Evolutionary conservation across 495 filamentous ascomycete genomes (phyloP).

Genomic region (Hyphodiscus hymeniophilus): DNA sequence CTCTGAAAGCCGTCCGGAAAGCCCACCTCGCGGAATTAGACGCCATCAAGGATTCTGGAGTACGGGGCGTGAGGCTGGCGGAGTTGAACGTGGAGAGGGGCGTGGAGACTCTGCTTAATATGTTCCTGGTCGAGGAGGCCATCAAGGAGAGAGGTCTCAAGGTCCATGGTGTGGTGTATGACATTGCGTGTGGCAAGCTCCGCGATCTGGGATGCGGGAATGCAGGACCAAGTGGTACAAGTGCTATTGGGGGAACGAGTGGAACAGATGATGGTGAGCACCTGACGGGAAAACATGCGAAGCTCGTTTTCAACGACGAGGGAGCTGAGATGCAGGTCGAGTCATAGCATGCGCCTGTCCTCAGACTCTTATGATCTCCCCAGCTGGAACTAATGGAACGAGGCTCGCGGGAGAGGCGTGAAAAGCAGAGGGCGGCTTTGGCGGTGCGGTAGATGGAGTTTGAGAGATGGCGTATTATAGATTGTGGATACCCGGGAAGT

Average conservation of each 20-base stretch:
- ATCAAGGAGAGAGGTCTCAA: constrained; percentile 59
- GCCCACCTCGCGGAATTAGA: constrained; percentile 47
- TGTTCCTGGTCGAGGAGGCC: constrained; percentile 51
- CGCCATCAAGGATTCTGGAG: constrained; percentile 36
- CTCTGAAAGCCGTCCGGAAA: constrained; percentile 53
- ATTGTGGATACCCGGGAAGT: too few species aligned
- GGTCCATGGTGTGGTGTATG: constrained; percentile 67
- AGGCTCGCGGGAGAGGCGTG: background rate
- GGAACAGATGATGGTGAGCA: constrained; percentile 16
- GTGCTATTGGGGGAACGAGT: background rate
- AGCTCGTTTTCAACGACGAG: constrained; percentile 37
- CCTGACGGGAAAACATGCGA: constrained; percentile 39
- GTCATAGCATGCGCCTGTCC: constrained; percentile 1
- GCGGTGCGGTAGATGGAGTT: background rate
- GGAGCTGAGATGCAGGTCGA: constrained; percentile 12
- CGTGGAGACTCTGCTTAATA: constrained; percentile 53
- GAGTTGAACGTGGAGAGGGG: constrained; percentile 67
- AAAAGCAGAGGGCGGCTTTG: background rate
- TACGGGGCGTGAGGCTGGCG: constrained; percentile 45
- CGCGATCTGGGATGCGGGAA: constrained; percentile 45
- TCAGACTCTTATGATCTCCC: background rate
- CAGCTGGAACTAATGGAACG: too few species aligned
- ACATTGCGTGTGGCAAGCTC: constrained; percentile 53
- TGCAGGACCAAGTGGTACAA: background rate
- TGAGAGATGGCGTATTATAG: background rate